Evolutionary conservation across 164 flowering plant genomes (phyloP), one percentile per base, ranked within the genome.

Genomic region (Macadamia integrifolia): DNA sequence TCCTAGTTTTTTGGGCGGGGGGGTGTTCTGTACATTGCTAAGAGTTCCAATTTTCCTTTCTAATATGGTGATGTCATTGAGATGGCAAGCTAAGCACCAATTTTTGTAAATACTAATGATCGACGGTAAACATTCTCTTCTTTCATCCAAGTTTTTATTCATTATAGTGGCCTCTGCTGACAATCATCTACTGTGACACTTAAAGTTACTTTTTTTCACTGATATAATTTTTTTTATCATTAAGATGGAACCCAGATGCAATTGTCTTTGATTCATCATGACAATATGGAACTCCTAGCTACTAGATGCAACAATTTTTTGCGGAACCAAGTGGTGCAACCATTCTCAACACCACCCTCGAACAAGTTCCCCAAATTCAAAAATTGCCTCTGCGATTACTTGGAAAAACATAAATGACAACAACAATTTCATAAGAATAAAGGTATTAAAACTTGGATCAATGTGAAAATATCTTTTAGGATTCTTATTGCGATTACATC

Each of bases 81-180:
- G 60, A 87, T 94, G 97, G 98, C 91, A 63, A 92, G 98, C 75
- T 90, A 92, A 76, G 99, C 99, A 49, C 99, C 99, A 13, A 92
- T 94, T 66, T 92, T 94, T 76, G 89, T 89, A 58, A 87, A 94
- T 72, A 57, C 69, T 70, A 87, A 94, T 71, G 86, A 94, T 72
- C 82, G 89, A 67, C 62, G 92, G 98, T 94, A 86, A 48, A 56
- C 40, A 35, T 35, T 35, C 40, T 56, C 61, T 63, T 23, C 23
- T 23, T 55, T 60, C 52, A 46, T 11, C 14, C 58, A 32, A 53
- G 60, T 50, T 2, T 55, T 15, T 57, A 60, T 9, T 7, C 31
- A 6, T 60, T 58, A 12, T 65, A 32, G 17, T 31, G 28, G 0
- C 31, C 52, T 9, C 23, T 9, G 29, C 9, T 61, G 31, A 52